Base-by-base conservation (phyloP, 306 rosid species). In the Vigna reflexopilosa region DNA sequence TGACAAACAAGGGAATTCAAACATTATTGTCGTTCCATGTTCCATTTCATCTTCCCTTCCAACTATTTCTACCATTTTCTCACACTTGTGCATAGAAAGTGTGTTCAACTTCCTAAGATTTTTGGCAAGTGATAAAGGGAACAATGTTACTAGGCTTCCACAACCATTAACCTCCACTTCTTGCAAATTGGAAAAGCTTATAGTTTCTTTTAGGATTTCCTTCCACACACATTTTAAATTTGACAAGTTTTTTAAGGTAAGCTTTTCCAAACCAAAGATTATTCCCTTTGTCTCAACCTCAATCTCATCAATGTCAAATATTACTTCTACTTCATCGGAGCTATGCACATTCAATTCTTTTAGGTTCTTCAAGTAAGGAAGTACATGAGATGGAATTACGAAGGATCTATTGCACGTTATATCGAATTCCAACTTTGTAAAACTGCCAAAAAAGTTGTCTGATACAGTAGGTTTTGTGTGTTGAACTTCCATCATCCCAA, bases 131-230 rank as follows among this genome's bases (percentile, higher is more conserved):
- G 40, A 24, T 2, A 9, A 47, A 47, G 57, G 24, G 57, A 67
- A 2, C 56, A 67, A 12, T 2, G 19, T 42, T 17, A 9, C 7
- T n/a, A 66, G 17, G 32, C 34, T 9, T 38, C 32, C 17, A 42
- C 71, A 66, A 10, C 20, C 4, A 3, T 0, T 0, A 19, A 40
- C 71, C 42, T 0, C 0, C n/a, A 66, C 52, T 40, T 40, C 16
- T 17, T 66, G n/a, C 34, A 66, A 66, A 66, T 40, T 66, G n/a
- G 52, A 52, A 66, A 66, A 66, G 34, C 8, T 66, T 11, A 66
- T 34, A 17, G 19, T n/a, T 66, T 28, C 64, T 22, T 4, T 0
- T 0, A 36, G 1, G 1, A 3, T 4, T 56, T 24, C 12, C 8
- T 4, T 57, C 64, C 64, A 57, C 24, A 57, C n/a, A 4, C n/a